A percentile compares a stretch with the other conserved stretches of the same genome.
phyloP scores from a whole-genome alignment of 495 filamentous ascomycete species.

The Neurospora sp. region DNA sequence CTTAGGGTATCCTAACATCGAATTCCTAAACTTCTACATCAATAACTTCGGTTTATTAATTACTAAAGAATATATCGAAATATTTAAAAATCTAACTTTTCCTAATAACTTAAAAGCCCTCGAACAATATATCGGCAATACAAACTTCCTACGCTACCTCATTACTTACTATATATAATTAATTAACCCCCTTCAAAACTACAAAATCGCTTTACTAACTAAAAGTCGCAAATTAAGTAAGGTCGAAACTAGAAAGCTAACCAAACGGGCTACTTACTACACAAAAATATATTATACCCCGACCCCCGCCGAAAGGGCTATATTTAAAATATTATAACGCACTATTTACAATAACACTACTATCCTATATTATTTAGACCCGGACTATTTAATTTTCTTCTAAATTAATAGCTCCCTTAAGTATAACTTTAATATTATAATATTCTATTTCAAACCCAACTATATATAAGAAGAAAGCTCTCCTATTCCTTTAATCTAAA shows the following conservation, averaged over 20 bases:
- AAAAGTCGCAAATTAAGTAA: background rate
- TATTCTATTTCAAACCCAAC: background rate
- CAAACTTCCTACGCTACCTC: background rate
- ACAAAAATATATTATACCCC: background rate
- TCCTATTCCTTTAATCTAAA: background rate
- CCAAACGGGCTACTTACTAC: background rate
- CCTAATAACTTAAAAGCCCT: background rate
- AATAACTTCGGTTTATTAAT: background rate
- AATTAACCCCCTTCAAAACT: background rate
- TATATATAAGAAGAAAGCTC: background rate
- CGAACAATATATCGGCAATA: background rate
- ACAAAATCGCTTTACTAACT: background rate
- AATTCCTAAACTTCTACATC: background rate
- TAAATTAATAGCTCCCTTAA: background rate
- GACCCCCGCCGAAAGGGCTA: background rate
- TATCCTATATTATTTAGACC: background rate
- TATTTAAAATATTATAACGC: background rate
- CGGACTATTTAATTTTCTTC: background rate
- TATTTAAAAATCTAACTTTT: background rate
- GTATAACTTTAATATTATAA: background rate
- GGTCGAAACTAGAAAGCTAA: background rate
- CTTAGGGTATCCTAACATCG: background rate
- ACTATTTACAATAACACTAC: background rate
- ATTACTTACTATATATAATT: background rate
- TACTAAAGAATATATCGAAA: background rate